Evolutionary conservation across 2,329 filamentous ascomycete species (phyloP).

Genomic region (Monilinia laxa): DNA sequence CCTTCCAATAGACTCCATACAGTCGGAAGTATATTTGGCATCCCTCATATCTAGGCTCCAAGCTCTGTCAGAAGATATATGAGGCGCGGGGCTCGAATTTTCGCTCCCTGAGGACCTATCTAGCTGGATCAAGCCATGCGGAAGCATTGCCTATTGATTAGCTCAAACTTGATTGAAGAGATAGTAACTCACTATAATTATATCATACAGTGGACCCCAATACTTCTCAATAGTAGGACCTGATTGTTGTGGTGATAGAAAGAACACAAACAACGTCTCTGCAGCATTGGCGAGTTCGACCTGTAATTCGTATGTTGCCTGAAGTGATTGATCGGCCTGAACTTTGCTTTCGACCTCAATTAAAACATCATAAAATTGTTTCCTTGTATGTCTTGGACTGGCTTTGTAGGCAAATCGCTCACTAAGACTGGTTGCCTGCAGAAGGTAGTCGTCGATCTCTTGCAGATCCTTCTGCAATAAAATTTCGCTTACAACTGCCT

Average conservation of each 20-base stretch:
- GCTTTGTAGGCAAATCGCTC: slow-evolving; percentile 6
- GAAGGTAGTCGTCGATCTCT: slow-evolving; percentile 12
- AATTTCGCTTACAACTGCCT: not conserved
- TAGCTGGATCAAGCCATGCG: not conserved
- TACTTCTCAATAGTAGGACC: slow-evolving; percentile 45
- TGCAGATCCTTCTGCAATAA: slow-evolving; percentile 9
- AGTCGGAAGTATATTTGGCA: not conserved
- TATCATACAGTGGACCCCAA: slow-evolving; percentile 45
- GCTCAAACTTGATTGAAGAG: not conserved
- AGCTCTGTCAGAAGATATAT: not conserved
- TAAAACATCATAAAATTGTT: slow-evolving; percentile 1
- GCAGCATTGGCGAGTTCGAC: slow-evolving; percentile 46
- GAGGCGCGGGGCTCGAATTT: not conserved
- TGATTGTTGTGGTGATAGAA: slow-evolving; percentile 43
- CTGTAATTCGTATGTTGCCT: slow-evolving; percentile 30
- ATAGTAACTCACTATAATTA: slow-evolving; percentile 38
- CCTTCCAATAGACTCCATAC: slow-evolving; percentile 4
- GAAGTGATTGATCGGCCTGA: slow-evolving; percentile 28
- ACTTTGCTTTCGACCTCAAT: slow-evolving; percentile 25
- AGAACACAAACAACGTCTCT: slow-evolving; percentile 46
- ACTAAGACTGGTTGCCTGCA: not conserved
- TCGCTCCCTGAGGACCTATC: not conserved
- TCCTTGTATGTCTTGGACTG: slow-evolving; percentile 4
- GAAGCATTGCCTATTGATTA: slow-evolving; percentile 13
- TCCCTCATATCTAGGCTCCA: not conserved